Base-by-base conservation (phyloP, 2,329 filamentous ascomycete genomes). In the Purpureocillium takamizusanense region DNA sequence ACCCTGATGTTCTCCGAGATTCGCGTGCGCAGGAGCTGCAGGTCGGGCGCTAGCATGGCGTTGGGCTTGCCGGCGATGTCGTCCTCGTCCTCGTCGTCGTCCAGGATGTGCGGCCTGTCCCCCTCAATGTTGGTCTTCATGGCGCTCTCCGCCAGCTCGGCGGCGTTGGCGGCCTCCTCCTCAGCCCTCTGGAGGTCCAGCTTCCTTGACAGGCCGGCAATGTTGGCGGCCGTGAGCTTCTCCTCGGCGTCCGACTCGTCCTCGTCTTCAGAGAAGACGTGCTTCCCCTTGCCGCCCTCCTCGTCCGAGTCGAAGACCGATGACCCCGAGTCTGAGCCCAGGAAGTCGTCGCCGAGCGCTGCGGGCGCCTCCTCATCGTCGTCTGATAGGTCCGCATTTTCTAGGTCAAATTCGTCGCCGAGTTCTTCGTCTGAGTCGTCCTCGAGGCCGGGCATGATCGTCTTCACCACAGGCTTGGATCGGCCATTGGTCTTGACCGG, bases 231-330 rank as follows among this genome's bases (percentile, higher is more conserved):
- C 37, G 87, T 98, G 49, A 98, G 74, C 58, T 81, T 83, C 64
- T 95, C 89, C 63, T 95, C 87, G 5, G 79, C 82, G 51, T 94
- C 87, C 1, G 84, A 89, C 37, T 88, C 82, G 47, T 90, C 86
- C 51, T 94, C 88, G 54, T 97, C 90, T 47, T 97, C 92, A 0
- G 92, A 97, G 70, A 94, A 98, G 70, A 95, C 86, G 47, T 81
- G 66, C 44, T 60, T 61, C 48, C 73, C 57, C 62, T 4, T 50
- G 40, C 63, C 63, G 21, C 60, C 59, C 14, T 78, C 76, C 31
- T 77, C 72, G 49, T 87, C 85, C 12, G 84, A 89, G 55, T 89
- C 84, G 51, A 76, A 72, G 37, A 81, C 74, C 1, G 81, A 80
- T 36, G 71, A 69, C 42, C 72, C 76, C 1, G 66, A 69, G 36